A percentile compares a stretch with the other conserved stretches of the same genome.
phyloP scores from a whole-genome alignment of 208 protist genomes.

The Leishmania tarentolae region DNA sequence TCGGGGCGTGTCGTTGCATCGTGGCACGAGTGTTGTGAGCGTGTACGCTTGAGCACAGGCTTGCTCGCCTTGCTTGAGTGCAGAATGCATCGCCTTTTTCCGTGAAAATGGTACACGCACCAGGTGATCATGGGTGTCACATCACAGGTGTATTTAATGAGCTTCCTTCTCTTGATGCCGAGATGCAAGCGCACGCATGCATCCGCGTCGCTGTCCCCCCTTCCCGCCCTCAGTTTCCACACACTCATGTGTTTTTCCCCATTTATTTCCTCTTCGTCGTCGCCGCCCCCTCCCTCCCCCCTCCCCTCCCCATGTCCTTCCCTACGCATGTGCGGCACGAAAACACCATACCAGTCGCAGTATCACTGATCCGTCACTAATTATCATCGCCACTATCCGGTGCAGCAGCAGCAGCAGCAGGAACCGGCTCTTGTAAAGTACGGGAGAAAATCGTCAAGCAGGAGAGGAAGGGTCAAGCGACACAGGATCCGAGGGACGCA shows the following conservation, averaged over 20 bases:
- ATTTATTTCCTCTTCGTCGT: neutral
- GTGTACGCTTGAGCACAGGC: neutral
- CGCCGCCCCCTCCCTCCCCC: neutral
- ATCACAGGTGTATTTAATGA: neutral
- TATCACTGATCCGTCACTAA: neutral
- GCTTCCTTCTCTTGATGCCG: neutral
- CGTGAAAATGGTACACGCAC: neutral
- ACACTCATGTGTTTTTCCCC: neutral
- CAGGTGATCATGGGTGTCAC: neutral
- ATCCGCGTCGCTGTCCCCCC: neutral
- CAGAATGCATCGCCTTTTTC: neutral
- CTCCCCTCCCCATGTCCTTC: neutral
- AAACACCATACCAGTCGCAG: neutral
- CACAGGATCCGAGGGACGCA: neutral
- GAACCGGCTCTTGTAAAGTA: no score
- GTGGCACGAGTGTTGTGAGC: neutral
- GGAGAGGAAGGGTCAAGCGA: neutral
- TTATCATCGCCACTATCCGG: neutral
- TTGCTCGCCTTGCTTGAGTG: neutral
- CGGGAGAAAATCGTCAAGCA: neutral
- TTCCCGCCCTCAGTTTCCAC: neutral
- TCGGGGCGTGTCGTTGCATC: neutral
- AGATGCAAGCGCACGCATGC: neutral
- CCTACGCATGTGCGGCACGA: neutral
- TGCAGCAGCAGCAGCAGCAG: neutral